Evolutionary conservation across 2,329 filamentous ascomycete species (phyloP), one percentile per base, ranked within the genome.

Genomic region (Trichoderma harzianum): DNA sequence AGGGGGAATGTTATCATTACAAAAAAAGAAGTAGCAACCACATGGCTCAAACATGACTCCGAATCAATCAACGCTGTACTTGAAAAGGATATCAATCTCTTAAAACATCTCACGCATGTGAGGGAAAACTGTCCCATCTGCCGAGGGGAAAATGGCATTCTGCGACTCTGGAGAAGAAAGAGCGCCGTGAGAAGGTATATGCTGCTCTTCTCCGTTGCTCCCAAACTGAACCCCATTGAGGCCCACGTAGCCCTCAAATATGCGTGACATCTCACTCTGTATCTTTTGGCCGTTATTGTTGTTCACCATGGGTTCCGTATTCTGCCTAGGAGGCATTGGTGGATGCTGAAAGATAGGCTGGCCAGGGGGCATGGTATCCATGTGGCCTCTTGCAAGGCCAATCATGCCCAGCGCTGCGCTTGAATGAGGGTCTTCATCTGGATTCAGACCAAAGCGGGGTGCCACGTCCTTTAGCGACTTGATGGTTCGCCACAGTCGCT

Each of bases 401-500:
- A 87, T 86, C 86, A 89, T 88, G 0, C 84, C 84, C n/a, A 88
- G 76, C 0, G 86, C 86, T 1, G 86, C 86, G 11, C 80, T 84
- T 12, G 84, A 86, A 73, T 88, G 86, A 0, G 86, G 81, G 72
- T 89, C 86, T 8, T 86, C 82, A 30, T 82, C 80, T 1, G 78
- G 76, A 66, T 82, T 80, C 24, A 92, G 84, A 0, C 92, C 92
- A 1, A 94, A 86, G 24, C 89, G 87, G 0, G 91, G 91, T 0
- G 90, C 92, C 7, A 93, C 89, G 72, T 92, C 89, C 76, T 92
- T 93, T 47, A 95, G 86, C 0, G 90, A 89, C 57, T 87, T 86
- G 67, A 94, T 89, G 0, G 90, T 93, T 74, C 88, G 87, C 92
- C 92, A 95, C 1, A 95, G 82, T 1, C 92, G 86, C 75, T 92